Evolutionary conservation across 2,329 filamentous ascomycete genomes (phyloP), one percentile per base, ranked within the genome.

Genomic region (Aspergillus sp.): DNA sequence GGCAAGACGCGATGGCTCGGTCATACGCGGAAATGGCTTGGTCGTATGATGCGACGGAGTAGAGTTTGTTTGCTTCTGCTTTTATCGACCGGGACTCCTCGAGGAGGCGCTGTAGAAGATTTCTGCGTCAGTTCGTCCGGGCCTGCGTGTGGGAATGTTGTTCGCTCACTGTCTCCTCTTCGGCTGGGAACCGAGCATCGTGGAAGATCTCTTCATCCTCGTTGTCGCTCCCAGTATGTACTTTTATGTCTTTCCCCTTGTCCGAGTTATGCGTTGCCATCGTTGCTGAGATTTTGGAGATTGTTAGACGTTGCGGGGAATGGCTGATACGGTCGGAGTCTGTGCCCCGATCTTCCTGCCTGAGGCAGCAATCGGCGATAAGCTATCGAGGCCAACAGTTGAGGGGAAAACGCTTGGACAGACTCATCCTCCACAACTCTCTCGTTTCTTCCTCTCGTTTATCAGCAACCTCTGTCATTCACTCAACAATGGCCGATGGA

Each of bases 21-120:
- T 92, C 88, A 76, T 98, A 98, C 60, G 84, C 88, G 64, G 87
- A 84, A 61, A 98, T 88, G 41, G 93, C 93, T 61, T 88, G 86
- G 56, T 88, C 84, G 75, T 89, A 95, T 61, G 87, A 84, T 43
- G 84, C 84, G 3, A 84, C 82, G 1, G 83, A 80, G 75, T 97
- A 98, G n/a, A 92, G 83, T 5, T 83, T 75, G 70, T 97, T 98
- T 14, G 91, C 93, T 56, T 86, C 81, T 2, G 83, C 70, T 75
- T 96, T 97, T 67, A 88, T 85, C 1, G 82, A 72, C 66, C 89
- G 87, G 3, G 91, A 91, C 74, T 93, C 86, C 50, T 80, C 73
- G 19, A 96, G 73, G 15, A 96, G 84, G 39, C 80, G 76, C 87
- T 90, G 60, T 58, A 37, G 14, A n/a, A 24, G 15, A 48, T 50